phyloP scores from a whole-genome alignment of 768 basidiomycete genomes.

The Collybiopsis luxurians region DNA sequence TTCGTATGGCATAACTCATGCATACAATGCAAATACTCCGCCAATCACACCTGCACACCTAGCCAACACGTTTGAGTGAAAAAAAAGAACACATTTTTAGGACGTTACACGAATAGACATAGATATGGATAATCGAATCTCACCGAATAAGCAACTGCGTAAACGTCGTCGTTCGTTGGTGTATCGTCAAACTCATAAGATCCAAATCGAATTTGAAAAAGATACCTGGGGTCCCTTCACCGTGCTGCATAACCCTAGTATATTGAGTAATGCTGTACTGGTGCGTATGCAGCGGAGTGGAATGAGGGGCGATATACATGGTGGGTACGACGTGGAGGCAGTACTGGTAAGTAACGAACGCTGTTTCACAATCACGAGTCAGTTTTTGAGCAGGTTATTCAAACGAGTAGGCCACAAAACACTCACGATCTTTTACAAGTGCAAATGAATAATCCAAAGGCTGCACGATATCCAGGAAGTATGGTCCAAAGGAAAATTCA shows the following conservation, averaged over 20 bases:
- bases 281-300: conserved; percentile 62
- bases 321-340: conserved; percentile 96
- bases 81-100: background rate
- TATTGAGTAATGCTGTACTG: conserved; percentile 98
- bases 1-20: conserved; percentile 70
- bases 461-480: conserved; percentile 93
- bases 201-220: conserved; percentile 99
- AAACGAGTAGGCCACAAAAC: background rate
- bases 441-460: conserved; percentile 92
- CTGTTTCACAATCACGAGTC: conserved; percentile 31
- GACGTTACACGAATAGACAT: too few species aligned
- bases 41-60: conserved; percentile 91
- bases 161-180: conserved; percentile 89
- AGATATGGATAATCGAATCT: conserved; percentile 1
- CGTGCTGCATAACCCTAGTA: conserved; percentile 68
- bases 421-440: conserved; percentile 63
- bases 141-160: conserved; percentile 74
- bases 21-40: conserved; percentile 82
- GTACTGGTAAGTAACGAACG: conserved; percentile 90
- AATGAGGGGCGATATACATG: conserved; percentile 78
- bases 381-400: conserved; percentile 6
- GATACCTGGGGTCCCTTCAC: conserved; percentile 84
- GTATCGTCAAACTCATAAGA: conserved; percentile 79
- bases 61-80: too few species aligned
- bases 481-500: conserved; percentile 96